Percentiles rank a stretch among this genome's conserved stretches.
These are phyloP conservation scores for Triticum turgidum DNA, from an alignment of 176 grass and related monocot species.

Conservation along the genomic window DNA sequence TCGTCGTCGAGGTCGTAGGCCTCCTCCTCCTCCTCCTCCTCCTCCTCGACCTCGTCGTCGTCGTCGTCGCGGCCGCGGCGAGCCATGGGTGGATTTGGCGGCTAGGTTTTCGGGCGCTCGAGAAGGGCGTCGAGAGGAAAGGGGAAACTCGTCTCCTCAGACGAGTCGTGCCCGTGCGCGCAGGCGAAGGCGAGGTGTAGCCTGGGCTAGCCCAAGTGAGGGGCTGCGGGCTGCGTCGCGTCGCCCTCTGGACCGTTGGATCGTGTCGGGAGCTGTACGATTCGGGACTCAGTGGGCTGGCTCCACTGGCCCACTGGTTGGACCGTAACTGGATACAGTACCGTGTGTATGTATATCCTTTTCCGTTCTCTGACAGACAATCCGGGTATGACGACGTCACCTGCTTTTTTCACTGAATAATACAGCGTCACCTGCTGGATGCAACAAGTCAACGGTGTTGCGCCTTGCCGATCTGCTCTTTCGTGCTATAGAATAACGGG, in stretches of 20 bases:
- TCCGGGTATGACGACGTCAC: not conserved
- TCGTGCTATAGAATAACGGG: too few species aligned
- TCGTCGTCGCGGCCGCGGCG: constrained; percentile 61
- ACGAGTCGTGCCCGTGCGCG: constrained; percentile 6
- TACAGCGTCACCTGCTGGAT: too few species aligned
- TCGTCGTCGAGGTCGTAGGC: constrained; percentile 65
- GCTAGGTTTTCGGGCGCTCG: constrained; percentile 54
- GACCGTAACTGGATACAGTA: not conserved
- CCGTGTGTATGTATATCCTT: not conserved
- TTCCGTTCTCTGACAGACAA: not conserved
- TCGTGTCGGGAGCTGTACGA: constrained; percentile 10
- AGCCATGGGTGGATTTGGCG: constrained; percentile 61
- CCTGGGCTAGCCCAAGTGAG: not conserved
- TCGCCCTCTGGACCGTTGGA: constrained; percentile 2
- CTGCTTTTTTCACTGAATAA: too few species aligned
- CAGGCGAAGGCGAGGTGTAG: not conserved
- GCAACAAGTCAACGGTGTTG: too few species aligned
- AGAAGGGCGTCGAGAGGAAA: constrained; percentile 22
- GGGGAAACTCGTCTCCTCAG: constrained; percentile 28
- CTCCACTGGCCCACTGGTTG: not conserved
- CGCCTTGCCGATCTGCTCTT: too few species aligned
- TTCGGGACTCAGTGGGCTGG: not conserved
- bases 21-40: constrained; percentile 59
- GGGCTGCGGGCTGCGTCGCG: not conserved
- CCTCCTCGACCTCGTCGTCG: constrained; percentile 59